Evolutionary conservation across 805 yeast species (phyloP).

Genomic region (Kluyveromyces aestuarii): DNA sequence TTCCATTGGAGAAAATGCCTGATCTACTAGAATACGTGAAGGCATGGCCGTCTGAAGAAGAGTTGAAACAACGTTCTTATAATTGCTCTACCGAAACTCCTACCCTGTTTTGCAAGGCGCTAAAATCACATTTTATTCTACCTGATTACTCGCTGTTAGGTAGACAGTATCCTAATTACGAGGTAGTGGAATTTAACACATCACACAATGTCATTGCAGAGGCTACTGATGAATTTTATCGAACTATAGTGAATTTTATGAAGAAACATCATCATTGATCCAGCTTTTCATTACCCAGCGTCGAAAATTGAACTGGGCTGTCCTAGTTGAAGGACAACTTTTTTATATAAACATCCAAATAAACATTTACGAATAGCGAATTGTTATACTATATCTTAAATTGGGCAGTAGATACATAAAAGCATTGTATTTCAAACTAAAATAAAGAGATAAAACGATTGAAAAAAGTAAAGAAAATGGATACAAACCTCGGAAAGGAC

Average conservation of each 20-base stretch:
- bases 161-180: conserved; percentile 18
- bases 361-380: not conserved
- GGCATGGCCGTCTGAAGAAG: conserved; percentile 15
- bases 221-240: conserved; percentile 14
- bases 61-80: conserved; percentile 3
- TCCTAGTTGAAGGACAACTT: no score
- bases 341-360: no score
- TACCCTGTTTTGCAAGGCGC: conserved; percentile 37
- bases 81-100: conserved; percentile 19
- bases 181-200: conserved; percentile 19
- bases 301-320: no score
- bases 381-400: not conserved
- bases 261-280: not conserved
- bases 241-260: conserved; percentile 14
- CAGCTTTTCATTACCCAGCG: no score
- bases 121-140: conserved; percentile 34
- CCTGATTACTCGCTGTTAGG: conserved; percentile 19
- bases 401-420: not conserved
- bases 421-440: no score
- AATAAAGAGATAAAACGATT: no score
- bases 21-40: conserved; percentile 15
- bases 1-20: conserved; percentile 21
- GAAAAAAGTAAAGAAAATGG: not conserved
- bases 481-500: not conserved
- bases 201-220: conserved; percentile 26